phyloP scores from a whole-genome alignment of 208 protist genomes.

The Acanthamoeba triangularis region DNA sequence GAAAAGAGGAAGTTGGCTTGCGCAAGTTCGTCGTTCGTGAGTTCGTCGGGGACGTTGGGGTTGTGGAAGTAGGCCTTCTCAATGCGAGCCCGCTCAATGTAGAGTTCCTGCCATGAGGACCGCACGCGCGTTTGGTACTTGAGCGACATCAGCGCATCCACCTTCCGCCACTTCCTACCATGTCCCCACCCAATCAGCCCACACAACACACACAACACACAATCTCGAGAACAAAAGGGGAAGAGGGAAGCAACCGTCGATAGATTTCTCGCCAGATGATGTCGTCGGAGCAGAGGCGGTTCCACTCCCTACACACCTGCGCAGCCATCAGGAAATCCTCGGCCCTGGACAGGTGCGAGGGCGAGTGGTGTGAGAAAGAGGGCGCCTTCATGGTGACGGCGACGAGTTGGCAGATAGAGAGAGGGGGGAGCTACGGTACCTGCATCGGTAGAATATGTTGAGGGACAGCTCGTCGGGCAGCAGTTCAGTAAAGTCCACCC shows the following conservation, averaged over 20 bases:
- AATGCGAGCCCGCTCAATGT: background rate
- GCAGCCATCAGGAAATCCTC: background rate
- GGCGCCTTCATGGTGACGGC: background rate
- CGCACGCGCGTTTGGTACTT: background rate
- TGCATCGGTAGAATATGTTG: constrained; percentile 47
- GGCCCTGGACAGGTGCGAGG: no score
- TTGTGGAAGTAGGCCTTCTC: background rate
- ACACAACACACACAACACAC: no score
- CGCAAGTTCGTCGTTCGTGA: background rate
- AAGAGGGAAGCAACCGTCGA: background rate
- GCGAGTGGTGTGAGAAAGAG: no score
- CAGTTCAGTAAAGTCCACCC: background rate
- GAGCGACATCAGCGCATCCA: background rate
- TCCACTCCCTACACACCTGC: background rate
- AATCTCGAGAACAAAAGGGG: no score
- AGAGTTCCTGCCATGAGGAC: background rate
- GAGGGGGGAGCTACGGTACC: no score
- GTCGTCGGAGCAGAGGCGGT: constrained; percentile 15
- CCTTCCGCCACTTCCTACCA: constrained; percentile 6
- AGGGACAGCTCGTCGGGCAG: constrained; percentile 23
- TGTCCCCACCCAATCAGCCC: no score
- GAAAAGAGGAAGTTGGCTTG: background rate
- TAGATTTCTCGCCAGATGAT: constrained; percentile 9
- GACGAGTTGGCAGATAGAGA: background rate
- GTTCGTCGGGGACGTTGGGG: background rate